These are phyloP conservation scores for Aspergillus cejpii DNA, from an alignment of 2,329 filamentous ascomycete genomes.

Conservation along the genomic window DNA sequence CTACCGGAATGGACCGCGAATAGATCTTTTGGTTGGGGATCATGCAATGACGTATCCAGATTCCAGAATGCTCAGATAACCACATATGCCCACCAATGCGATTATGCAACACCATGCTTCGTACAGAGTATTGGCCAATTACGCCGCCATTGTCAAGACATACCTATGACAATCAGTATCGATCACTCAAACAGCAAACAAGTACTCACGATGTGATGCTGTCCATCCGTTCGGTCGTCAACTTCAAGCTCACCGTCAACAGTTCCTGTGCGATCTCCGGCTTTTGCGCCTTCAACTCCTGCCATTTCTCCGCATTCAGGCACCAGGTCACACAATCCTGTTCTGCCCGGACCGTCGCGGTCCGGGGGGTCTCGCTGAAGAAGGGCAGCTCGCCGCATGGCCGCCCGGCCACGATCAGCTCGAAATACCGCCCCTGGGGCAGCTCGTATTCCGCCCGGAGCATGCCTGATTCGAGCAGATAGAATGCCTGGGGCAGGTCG, in stretches of 20 bases:
- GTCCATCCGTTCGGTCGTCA: slow-evolving; percentile 90
- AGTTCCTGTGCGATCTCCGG: slow-evolving; percentile 76
- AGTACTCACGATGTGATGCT: slow-evolving; percentile 53
- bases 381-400: slow-evolving; percentile 95
- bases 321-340: slow-evolving; percentile 76
- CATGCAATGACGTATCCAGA: no score
- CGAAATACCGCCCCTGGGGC: slow-evolving; percentile 80
- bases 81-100: not conserved
- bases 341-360: slow-evolving; percentile 79
- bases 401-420: slow-evolving; percentile 88
- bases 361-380: slow-evolving; percentile 83
- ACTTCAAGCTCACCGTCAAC: slow-evolving; percentile 77
- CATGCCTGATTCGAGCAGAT: slow-evolving; percentile 82
- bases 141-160: slow-evolving; percentile 31
- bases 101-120: not conserved
- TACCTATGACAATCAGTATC: slow-evolving; percentile 19
- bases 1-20: no score
- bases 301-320: slow-evolving; percentile 66
- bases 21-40: no score
- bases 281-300: slow-evolving; percentile 62
- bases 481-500: slow-evolving; percentile 74
- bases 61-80: no score
- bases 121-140: slow-evolving; percentile 6
- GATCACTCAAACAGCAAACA: slow-evolving; percentile 5
- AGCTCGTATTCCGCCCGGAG: slow-evolving; percentile 84